Base-by-base conservation (phyloP, 1,284 basidiomycete species). In the Leccinum olivaceoglutinosum region DNA sequence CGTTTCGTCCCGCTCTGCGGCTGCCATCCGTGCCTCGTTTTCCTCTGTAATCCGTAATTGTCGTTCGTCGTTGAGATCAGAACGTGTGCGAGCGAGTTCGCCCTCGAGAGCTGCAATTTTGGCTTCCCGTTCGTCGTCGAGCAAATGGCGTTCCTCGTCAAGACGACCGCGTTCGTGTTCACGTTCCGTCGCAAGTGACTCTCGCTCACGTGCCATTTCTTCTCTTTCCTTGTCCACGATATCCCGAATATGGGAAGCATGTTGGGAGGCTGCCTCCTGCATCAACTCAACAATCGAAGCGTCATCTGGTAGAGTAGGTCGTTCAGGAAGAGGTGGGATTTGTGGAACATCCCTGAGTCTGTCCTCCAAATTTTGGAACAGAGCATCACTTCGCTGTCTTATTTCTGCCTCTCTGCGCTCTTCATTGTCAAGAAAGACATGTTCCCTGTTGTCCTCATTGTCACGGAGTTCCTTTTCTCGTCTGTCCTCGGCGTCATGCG, bases 381-480 rank as follows among this genome's bases (percentile, higher is more conserved):
- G 75, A 12, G 76, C 78, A 3, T 88, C 82, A 16, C 79, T 76
- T 16, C 83, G 80, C 59, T 83, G 78, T 58, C 76, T 75, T 14
- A 83, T 77, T 66, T 86, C 84, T 53, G 78, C 76, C 14, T 84
- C 82, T 51, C 89, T 79, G 44, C 81, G 78, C 1, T 76, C 78
- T 68, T 91, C 86, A 58, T 79, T 79, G 3, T 87, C 83, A 41
- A 79, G 68, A 73, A 91, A 91, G 3, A 86, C 72, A 5, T 77
- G 81, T 21, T 88, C 80, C 16, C 89, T 78, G 60, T 84, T 85
- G 10, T 86, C 84, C 72, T 92, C 90, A 66, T 83, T 81, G 1
- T 77, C 76, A 14, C 82, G 80, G 76, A 88, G 90, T 44, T 85
- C 82, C 4, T 73, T 72, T 64, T 91, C 88, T 11, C 88, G 81